Base-by-base conservation (phyloP, 805 yeast genomes). In the Candida broadrunensis region DNA sequence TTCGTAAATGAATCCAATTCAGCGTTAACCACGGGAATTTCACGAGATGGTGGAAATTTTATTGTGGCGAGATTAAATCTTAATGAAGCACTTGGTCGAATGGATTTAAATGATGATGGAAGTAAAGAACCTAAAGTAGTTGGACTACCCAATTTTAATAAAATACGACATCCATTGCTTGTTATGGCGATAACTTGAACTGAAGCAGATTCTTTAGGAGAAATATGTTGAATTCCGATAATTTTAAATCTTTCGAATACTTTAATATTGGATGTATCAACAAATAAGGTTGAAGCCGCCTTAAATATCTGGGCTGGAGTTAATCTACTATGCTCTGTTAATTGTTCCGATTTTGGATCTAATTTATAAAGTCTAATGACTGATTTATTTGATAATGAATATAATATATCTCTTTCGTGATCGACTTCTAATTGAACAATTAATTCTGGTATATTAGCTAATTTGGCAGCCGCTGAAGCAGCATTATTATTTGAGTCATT, bases 361-460 rank as follows among this genome's bases (percentile, higher is more conserved):
- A 87, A 69, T 54, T 77, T 75, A 60, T 88, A 91, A 3, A 88
- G 87, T 51, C 95, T 77, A 16, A 93, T 79, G n/a, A 80, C 75
- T 0, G 97, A 88, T 43, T 76, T 80, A 17, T 88, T 83, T 0
- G 97, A 85, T 36, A 93, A 73, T 0, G 97, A 78, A 60, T 93
- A 93, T 14, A 93, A 58, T 17, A 87, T 72, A 23, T 80, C 80
- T 57, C 97, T 78, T 2, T 87, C 77, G 45, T 85, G 80, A 60
- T 93, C 99, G 32, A 89, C 68, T 35, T 73, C 79, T 34, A 89
- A 54, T 51, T 85, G 86, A 2, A 67, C 54, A n/a, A 88, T 67
- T 0, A 73, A 61, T 53, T 87, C 96, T 2, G 80, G 77, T 15
- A 59, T 43, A 37, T 50, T 52, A 15, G 50, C 46, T 14, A 42